Base-by-base conservation (phyloP, 2,329 filamentous ascomycete species). In the Diaporthe longicolla region DNA sequence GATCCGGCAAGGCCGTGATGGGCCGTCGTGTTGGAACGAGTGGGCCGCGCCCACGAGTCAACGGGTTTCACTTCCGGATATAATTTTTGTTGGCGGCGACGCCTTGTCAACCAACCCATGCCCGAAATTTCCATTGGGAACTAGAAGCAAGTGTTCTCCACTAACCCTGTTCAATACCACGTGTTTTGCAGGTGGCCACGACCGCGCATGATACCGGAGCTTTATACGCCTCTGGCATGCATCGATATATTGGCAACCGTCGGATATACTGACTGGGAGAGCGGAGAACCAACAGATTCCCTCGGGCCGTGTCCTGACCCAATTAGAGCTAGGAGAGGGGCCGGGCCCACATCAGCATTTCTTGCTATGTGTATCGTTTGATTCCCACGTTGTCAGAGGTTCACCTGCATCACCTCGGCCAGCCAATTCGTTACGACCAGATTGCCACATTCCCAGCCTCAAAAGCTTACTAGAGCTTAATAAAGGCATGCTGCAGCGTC, bases 331-430 rank as follows among this genome's bases (percentile, higher is more conserved):
- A 19, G 17, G 63, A 54, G 52, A 68, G 63, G 63, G 63, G 63
- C 48, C 63, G 63, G 63, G 63, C 32, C 63, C 63, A 68, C 63
- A 40, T 40, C 29, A 68, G n/a, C 48, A 68, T 54, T 68, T 68
- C 63, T 54, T 68, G 63, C 45, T 68, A 54, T 68, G 32, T 54
- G 32, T 68, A 40, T 68, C 63, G 63, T 68, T 54, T 68, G 48
- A 21, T 19, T 66, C 63, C 63, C 63, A 68, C 63, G 63, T 40
- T 68, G 63, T n/a, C 63, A 40, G 26, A 54, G 63, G 15, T 26
- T 54, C 32, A 68, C 48, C 63, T 54, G 48, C 63, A 68, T 35
- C 45, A 68, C 48, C 45, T 68, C 19, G 26, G 40, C 59, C 48
- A 40, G 63, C 48, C 63, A 68, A 45, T 32, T 54, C 48, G n/a